phyloP scores from a whole-genome alignment of 179 eudicot species.

The Amaranthus tricolor region DNA sequence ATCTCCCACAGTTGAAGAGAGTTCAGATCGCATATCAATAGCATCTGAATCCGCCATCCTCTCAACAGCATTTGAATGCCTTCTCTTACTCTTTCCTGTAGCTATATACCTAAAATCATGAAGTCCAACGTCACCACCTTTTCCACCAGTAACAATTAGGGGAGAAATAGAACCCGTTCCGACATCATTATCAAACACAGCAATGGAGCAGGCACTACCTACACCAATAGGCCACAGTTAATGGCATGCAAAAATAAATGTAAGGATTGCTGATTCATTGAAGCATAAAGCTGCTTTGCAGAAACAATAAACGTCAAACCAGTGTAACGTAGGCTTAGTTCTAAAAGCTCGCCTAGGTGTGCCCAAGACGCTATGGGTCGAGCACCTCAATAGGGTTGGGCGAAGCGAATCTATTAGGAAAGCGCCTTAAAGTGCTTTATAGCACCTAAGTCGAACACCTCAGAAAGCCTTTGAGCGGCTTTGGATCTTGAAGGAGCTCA shows the following conservation, averaged over 20 bases:
- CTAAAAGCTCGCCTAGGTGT: no score
- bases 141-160: conserved; percentile 89
- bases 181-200: conserved; percentile 86
- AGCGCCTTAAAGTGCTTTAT: no score
- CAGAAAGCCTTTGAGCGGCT: no score
- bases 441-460: no score
- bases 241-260: background rate
- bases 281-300: no score
- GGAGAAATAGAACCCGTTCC: conserved; percentile 97
- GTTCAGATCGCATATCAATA: conserved; percentile 39
- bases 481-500: no score
- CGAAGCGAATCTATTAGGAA: no score
- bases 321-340: no score
- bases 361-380: no score
- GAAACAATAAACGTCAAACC: no score
- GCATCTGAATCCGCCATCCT: conserved; percentile 47
- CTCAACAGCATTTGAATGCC: conserved; percentile 50
- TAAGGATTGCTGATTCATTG: background rate
- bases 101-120: conserved; percentile 99
- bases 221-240: conserved; percentile 20
- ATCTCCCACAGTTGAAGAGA: conserved; percentile 50
- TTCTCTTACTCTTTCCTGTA: conserved; percentile 79
- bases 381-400: no score
- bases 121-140: conserved; percentile 92
- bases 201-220: conserved; percentile 89